Evolutionary conservation across 2,329 filamentous ascomycete genomes (phyloP).

Genomic region (Huntiella omanensis): DNA sequence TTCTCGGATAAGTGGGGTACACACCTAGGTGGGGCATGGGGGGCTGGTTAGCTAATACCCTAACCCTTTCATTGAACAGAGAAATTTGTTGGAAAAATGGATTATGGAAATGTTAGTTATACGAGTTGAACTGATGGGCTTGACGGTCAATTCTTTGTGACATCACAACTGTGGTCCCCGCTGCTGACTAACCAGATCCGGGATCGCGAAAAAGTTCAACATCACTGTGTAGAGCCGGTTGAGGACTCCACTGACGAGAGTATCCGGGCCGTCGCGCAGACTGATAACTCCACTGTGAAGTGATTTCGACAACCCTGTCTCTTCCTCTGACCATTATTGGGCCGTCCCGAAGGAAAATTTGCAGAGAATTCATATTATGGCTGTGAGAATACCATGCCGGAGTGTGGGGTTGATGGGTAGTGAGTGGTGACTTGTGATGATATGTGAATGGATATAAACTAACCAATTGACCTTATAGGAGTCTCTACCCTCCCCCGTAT

Average conservation of each 20-base stretch:
- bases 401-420: too few species aligned
- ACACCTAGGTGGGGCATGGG: background rate
- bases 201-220: slow-evolving; percentile 12
- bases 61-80: background rate
- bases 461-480: slow-evolving; percentile 4
- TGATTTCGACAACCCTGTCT: background rate
- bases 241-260: background rate
- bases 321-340: too few species aligned
- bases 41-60: background rate
- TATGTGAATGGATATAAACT: background rate
- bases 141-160: background rate
- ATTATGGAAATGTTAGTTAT: background rate
- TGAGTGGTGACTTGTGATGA: too few species aligned
- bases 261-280: background rate
- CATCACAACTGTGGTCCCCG: slow-evolving; percentile 7
- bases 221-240: background rate
- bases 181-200: slow-evolving; percentile 7
- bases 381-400: too few species aligned
- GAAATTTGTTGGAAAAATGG: background rate
- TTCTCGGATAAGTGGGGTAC: slow-evolving; percentile 3
- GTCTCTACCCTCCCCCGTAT: slow-evolving; percentile 1
- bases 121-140: background rate
- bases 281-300: background rate
- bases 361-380: too few species aligned
- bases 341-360: too few species aligned